Base-by-base conservation (phyloP, 129 eudicot genomes). In the Lactuca saligna region DNA sequence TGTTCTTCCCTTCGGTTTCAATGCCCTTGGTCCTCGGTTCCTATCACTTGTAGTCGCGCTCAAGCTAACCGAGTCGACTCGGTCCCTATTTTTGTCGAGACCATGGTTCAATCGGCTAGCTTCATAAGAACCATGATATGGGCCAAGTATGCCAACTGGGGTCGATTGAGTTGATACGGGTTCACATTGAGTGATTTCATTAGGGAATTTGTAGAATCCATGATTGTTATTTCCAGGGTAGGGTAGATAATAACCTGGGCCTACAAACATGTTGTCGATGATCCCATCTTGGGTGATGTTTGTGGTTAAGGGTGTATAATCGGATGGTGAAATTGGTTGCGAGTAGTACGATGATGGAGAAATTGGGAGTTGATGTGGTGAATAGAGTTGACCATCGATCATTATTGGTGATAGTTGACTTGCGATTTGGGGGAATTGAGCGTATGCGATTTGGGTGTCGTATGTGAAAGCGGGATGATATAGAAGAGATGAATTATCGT, bases 1-100 rank as follows among this genome's bases (percentile, higher is more conserved):
- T 25, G 29, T 25, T 25, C 1, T 25, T 17, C 66, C 78, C 70
- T 82, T 88, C 11, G 85, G 83, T 75, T 86, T 92, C 59, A 71
- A 76, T 68, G 95, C 88, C 79, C 98, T 88, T 41, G 96, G 96
- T 50, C 98, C 96, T 74, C 98, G 68, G 81, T 88, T 86, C 32
- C 98, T 87, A 37, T 88, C 96, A 79, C 80, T 75, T 54, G 87
- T 69, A 39, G 74, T 62, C 29, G 29, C 29, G 29, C 29, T 25
- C 29, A 25, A 25, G 29, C 29, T 25, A 25, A 25, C 29, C 29
- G 29, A 25, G 29, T 25, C 29, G 29, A 25, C 29, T 25, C 29
- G 29, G 29, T 25, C 29, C 29, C 1, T 25, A 25, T 25, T 25
- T 25, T 25, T 35, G 6, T 6, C 38, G 38, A 35, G 38, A 35